A percentile compares a stretch with the other conserved stretches of the same genome.
Conservation (phyloP, 2,329 filamentous ascomycete species). For the Colletotrichum melonis region DNA sequence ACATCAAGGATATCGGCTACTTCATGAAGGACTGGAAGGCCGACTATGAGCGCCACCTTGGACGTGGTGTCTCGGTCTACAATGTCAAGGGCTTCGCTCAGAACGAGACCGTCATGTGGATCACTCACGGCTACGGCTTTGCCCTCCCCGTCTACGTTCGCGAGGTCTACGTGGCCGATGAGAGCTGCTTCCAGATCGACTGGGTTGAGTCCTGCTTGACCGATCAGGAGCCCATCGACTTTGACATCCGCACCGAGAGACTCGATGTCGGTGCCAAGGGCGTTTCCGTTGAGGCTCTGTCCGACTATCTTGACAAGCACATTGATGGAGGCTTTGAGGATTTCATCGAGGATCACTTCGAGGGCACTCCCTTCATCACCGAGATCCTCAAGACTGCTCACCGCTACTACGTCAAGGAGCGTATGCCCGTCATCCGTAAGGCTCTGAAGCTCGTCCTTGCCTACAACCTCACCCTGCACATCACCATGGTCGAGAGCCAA, state of each 20-base stretch:
- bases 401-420: slow-evolving; percentile 90
- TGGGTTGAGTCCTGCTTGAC: slow-evolving; percentile 85
- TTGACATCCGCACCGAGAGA: slow-evolving; percentile 88
- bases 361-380: slow-evolving; percentile 93
- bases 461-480: slow-evolving; percentile 94
- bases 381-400: slow-evolving; percentile 97
- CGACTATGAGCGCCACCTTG: slow-evolving; percentile 92
- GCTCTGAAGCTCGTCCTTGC: slow-evolving; percentile 94
- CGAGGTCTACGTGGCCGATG: slow-evolving; percentile 91
- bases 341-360: slow-evolving; percentile 96
- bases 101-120: slow-evolving; percentile 82
- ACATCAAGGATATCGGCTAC: slow-evolving; percentile 98
- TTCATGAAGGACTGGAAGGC: slow-evolving; percentile 99
- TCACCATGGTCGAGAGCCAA: slow-evolving; percentile 92
- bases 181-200: slow-evolving; percentile 92
- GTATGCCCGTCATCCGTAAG: slow-evolving; percentile 91
- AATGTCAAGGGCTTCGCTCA: slow-evolving; percentile 89
- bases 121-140: slow-evolving; percentile 96
- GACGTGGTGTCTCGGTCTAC: slow-evolving; percentile 87
- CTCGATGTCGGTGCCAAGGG: slow-evolving; percentile 91
- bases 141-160: slow-evolving; percentile 92
- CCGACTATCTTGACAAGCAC: slow-evolving; percentile 94
- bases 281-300: slow-evolving; percentile 82
- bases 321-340: slow-evolving; percentile 92
- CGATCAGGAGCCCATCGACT: slow-evolving; percentile 79